Evolutionary conservation across 2,329 filamentous ascomycete species (phyloP), one percentile per base, ranked within the genome.

Genomic region (Fusarium kyushuense): DNA sequence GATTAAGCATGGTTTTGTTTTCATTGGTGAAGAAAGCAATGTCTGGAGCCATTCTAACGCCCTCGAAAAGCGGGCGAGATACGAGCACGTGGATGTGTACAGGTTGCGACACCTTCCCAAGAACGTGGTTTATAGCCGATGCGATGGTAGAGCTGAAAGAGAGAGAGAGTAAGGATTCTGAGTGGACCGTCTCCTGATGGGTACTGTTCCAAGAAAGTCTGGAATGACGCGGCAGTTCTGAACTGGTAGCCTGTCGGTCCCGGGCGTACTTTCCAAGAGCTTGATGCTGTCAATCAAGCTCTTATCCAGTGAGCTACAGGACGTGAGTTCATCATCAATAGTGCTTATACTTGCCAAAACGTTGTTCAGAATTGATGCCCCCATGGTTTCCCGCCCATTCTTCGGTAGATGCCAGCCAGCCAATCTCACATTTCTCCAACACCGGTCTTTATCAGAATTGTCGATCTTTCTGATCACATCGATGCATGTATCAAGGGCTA

Each of bases 31-130:
- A 77, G n/a, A 78, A 79, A 7, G 86, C 87, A 66, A 89, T 60
- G 5, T 75, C 75, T 14, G 77, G 79, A 5, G 87, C 88, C 52
- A 89, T 81, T 11, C 81, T 83, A 6, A 86, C 86, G 10, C 89
- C 90, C 76, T 92, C 89, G 66, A 84, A 91, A 1, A 89, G 80
- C 0, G 90, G 90, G 1, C 90, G 82, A 4, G 90, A 92, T 74
- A 92, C 90, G 5, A 92, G 81, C 30, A 92, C 80, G 6, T 83
- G 84, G 19, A 92, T 75, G 49, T 89, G 83, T 11, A 91, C 72
- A 1, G 63, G 70, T 10, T 82, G 73, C 2, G 79, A 73, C 2
- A 70, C 67, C 19, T 74, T 6, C 71, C 68, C 35, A 13, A 84
- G 76, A 4, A 81, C 76, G 29, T 82, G 77, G 3, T 82, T 69